Evolutionary conservation across 2,329 filamentous ascomycete genomes (phyloP).

Genomic region (Paramyrothecium roridum): DNA sequence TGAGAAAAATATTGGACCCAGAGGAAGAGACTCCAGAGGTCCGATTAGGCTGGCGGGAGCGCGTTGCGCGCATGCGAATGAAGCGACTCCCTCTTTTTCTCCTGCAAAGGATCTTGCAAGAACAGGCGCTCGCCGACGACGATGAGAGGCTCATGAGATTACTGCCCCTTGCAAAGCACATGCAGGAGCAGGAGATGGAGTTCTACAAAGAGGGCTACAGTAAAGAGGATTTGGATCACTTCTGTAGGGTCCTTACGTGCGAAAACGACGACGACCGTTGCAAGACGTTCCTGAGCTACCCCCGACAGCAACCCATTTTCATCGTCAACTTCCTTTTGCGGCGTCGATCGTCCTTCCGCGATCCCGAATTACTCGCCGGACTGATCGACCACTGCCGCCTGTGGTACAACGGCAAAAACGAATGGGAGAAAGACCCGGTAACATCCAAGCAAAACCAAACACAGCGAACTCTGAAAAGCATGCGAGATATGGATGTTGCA

Average conservation of each 20-base stretch:
- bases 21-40: not conserved
- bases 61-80: slow-evolving; percentile 19
- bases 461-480: slow-evolving; percentile 7
- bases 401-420: slow-evolving; percentile 11
- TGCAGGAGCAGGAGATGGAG: too few relatives aligned
- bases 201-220: slow-evolving; percentile 12
- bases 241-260: slow-evolving; percentile 23
- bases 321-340: slow-evolving; percentile 27
- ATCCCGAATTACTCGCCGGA: slow-evolving; percentile 15
- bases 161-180: slow-evolving; percentile 8
- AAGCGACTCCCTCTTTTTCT: slow-evolving; percentile 24
- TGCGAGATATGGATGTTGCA: slow-evolving; percentile 13
- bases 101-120: slow-evolving; percentile 25
- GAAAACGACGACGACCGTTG: slow-evolving; percentile 27
- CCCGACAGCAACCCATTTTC: slow-evolving; percentile 20
- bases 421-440: not conserved
- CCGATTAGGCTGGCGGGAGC: not conserved
- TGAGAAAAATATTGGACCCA: not conserved
- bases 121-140: slow-evolving; percentile 8
- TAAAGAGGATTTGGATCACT: slow-evolving; percentile 17
- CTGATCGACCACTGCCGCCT: slow-evolving; percentile 21
- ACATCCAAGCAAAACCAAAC: not conserved
- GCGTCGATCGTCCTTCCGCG: slow-evolving; percentile 16
- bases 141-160: slow-evolving; percentile 17
- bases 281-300: slow-evolving; percentile 21